Base-by-base conservation (phyloP, 192 early-diverging fungal species). In the Obelidium mucronatum region DNA sequence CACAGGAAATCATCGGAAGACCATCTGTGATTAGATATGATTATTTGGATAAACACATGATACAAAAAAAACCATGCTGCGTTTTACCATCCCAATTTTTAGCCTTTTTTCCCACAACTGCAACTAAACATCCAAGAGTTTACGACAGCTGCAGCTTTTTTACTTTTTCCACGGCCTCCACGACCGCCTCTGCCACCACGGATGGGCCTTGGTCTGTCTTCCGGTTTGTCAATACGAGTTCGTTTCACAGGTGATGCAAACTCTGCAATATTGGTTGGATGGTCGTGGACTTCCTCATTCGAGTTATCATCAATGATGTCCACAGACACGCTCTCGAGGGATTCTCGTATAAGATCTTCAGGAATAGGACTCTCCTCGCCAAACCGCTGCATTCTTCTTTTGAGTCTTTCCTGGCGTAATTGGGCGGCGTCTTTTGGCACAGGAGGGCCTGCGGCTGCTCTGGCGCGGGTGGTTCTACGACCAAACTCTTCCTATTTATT, bases 1-100 rank as follows among this genome's bases (percentile, higher is more conserved):
- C 91, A 67, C 93, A 94, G 0, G 89, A 86, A 61, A 94, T 91
- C 86, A 93, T 92, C 0, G 90, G 87, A 30, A 83, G 81, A 8
- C 92, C 93, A 84, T 94, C 90, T 81, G 60, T 34, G 58, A 40
- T 17, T 40, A 63, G 15, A 48, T 26, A 61, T n/a, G 33, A 28
- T 37, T 30, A n/a, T 0, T 24, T 33, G 42, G 22, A 28, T 19
- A 22, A 13, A 13, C 40, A 61, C 8, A 51, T 15, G 59, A 2
- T 28, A 4, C n/a, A n/a, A n/a, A n/a, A n/a, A n/a, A n/a, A n/a
- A n/a, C n/a, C n/a, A n/a, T n/a, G n/a, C n/a, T n/a, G n/a, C n/a
- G n/a, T n/a, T n/a, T 35, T 35, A 85, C 84, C 84, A 72, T 86
- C 84, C 40, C 82, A 63, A 62, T 88, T 83, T 19, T 83, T 73